Percentiles rank a stretch among this genome's conserved stretches.
These are phyloP conservation scores for Claviceps spartinae DNA, from an alignment of 2,329 filamentous ascomycete species.

Conservation along the genomic window DNA sequence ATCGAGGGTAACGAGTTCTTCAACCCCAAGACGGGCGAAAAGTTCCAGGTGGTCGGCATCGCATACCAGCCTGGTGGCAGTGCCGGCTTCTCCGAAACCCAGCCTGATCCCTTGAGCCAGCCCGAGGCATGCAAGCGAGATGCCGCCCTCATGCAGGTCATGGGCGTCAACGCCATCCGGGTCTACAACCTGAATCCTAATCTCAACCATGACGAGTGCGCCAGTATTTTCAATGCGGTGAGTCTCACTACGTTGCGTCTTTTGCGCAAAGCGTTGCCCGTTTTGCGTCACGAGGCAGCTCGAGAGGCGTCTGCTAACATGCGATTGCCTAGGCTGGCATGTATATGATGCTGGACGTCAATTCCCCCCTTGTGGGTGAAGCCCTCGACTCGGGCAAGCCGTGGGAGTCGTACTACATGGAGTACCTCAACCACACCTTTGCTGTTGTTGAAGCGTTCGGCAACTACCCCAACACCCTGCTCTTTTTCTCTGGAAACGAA, in stretches of 20 bases:
- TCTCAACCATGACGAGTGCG: conserved; percentile 53
- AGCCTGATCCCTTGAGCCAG: conserved; percentile 47
- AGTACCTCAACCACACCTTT: conserved; percentile 53
- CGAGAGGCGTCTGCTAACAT: not conserved
- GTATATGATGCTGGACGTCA: conserved; percentile 57
- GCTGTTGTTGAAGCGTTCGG: conserved; percentile 54
- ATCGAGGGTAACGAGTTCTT: conserved; percentile 46
- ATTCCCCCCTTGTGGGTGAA: conserved; percentile 48
- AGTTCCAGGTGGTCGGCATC: conserved; percentile 53
- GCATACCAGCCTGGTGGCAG: conserved; percentile 58
- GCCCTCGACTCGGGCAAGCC: conserved; percentile 40
- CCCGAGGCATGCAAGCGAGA: conserved; percentile 46
- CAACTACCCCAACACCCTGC: conserved; percentile 52
- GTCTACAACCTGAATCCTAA: conserved; percentile 56
- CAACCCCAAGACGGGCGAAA: conserved; percentile 42
- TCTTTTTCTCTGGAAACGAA: conserved; percentile 70
- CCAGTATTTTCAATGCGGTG: conserved; percentile 52
- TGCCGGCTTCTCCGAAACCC: conserved; percentile 40
- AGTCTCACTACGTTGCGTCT: conserved; percentile 6
- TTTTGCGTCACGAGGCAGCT: not conserved
- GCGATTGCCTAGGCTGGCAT: conserved; percentile 37
- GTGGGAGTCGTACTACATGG: conserved; percentile 44
- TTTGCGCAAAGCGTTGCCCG: not conserved
- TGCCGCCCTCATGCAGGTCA: conserved; percentile 50
- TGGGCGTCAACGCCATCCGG: conserved; percentile 54